Evolutionary conservation across 2,329 filamentous ascomycete genomes (phyloP).

Genomic region (Dactylellina cionopaga): DNA sequence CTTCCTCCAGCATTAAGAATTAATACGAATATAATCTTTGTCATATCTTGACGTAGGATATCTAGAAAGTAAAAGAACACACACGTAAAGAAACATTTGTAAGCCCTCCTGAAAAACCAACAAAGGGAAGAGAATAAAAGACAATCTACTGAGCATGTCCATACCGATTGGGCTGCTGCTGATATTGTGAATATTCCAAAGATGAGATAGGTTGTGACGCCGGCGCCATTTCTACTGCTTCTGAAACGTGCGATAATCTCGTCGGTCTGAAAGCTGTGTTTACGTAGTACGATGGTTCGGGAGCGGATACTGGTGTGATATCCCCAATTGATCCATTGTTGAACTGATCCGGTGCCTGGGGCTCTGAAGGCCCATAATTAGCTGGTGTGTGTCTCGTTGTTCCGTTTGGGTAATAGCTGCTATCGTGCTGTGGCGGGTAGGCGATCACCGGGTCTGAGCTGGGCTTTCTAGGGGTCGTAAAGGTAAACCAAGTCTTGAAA

Average conservation of each 20-base stretch:
- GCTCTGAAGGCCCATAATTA: slow-evolving; percentile 22
- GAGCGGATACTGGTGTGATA: slow-evolving; percentile 10
- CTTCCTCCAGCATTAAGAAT: slow-evolving; percentile 29
- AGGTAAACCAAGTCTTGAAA: slow-evolving; percentile 41
- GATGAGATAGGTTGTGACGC: slow-evolving; percentile 5
- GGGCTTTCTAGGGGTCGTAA: slow-evolving; percentile 10
- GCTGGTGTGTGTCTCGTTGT: slow-evolving; percentile 17
- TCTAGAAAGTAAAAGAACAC: slow-evolving; percentile 20
- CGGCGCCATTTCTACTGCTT: slow-evolving; percentile 38
- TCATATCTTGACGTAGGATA: slow-evolving; percentile 30
- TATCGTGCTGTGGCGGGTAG: slow-evolving; percentile 27
- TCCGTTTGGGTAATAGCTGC: slow-evolving; percentile 25
- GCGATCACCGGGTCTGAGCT: slow-evolving; percentile 34
- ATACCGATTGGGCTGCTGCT: slow-evolving; percentile 35
- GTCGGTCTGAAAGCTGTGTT: slow-evolving; percentile 24
- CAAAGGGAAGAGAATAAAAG: slow-evolving; percentile 14
- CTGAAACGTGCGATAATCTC: slow-evolving; percentile 28
- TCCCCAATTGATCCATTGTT: neutral
- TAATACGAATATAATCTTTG: slow-evolving; percentile 43
- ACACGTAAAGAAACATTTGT: neutral
- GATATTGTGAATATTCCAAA: slow-evolving; percentile 21
- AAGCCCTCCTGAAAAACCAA: slow-evolving; percentile 34
- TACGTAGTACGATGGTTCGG: slow-evolving; percentile 36
- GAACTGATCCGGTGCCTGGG: slow-evolving; percentile 3
- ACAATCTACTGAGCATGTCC: slow-evolving; percentile 26